Evolutionary conservation across 2,329 filamentous ascomycete genomes (phyloP), one percentile per base, ranked within the genome.

Genomic region (Calonectria pseudoturangicola): DNA sequence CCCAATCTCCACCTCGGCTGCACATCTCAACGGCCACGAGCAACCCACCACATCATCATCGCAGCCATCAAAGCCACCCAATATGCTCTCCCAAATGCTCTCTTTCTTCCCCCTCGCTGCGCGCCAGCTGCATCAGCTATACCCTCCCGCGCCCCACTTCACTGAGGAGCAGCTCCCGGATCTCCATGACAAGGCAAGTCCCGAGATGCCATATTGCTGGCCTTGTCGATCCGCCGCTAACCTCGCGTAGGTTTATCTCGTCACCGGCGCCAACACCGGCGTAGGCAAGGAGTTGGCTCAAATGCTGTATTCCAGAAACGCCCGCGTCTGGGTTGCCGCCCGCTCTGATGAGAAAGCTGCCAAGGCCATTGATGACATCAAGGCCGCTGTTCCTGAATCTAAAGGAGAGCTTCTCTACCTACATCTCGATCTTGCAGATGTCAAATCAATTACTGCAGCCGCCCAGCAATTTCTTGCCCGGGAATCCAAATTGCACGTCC

Each of bases 251-350:
- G 66, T 73, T 1, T 78, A 75, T 3, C 68, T 77, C 1, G 67
- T 78, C 7, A 77, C 76, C 1, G 76, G 76, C 0, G 76, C 73
- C 27, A 77, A 77, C 51, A 69, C 73, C 0, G 76, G 76, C 21
- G 47, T 78, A 9, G 76, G 76, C 5, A 74, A 73, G 5, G 65
- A 78, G 12, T 33, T 78, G 13, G 62, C 50, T 3, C 56, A 45
- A 0, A 77, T 78, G 8, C 66, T 78, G 5, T 72, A 70, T 12
- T 51, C 67, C 30, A 67, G 68, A 2, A 67, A 69, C 3, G 74
- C 71, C 10, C 58, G 48, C 0, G 74, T 78, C 1, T 78, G 76
- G 28, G 21, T 78, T 27, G 74, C 76, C 4, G 76, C 76, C 2
- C 76, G 76, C 47, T 72, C 66, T 2, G 45, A 41, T n/a, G 62